Base-by-base conservation (phyloP, 306 rosid genomes). In the Pachyrhizus erosus region DNA sequence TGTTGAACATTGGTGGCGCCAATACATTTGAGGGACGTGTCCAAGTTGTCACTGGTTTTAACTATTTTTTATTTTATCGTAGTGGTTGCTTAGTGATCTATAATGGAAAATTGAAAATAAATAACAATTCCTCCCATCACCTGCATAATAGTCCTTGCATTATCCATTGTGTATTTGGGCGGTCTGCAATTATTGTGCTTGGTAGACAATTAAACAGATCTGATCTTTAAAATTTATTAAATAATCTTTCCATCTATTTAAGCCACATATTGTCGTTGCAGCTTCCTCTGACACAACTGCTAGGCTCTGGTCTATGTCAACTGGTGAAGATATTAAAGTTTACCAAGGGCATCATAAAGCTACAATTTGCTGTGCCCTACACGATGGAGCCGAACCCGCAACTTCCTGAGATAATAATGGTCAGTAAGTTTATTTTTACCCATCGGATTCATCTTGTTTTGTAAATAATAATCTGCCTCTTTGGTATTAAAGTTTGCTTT, bases 341-440 rank as follows among this genome's bases (percentile, higher is more conserved):
- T 93, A 96, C 81, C 97, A 90, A 81, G 99, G 99, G 31, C 98
- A 96, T 85, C 99, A 93, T 84, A 96, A 96, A 82, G 97, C 98
- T 37, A 91, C 99, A 40, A 84, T 92, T 87, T 93, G 98, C 58
- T 93, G 98, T 88, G 99, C 99, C 37, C 92, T 93, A 11, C 97
- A 96, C 52, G 99, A 96, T 71, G 99, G 99, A 55, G 98, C 99
- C 21, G 98, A 96, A 80, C 91, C 96, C 33, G 75, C 92, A 24
- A 17, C 93, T 7, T 80, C 88, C 15, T 96, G 87, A 93, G 72
- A 24, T 37, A 37, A 27, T 55, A 24, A 33, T 57, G 31, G 17
- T 58, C 64, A 39, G n/a, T 5, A 2, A 18, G 15, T 7, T 77
- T 57, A 43, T 26, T 84, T 70, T 83, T 68, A 10, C 52, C 20